Evolutionary conservation across 2,329 filamentous ascomycete genomes (phyloP).

Genomic region (Microdochium nivale): DNA sequence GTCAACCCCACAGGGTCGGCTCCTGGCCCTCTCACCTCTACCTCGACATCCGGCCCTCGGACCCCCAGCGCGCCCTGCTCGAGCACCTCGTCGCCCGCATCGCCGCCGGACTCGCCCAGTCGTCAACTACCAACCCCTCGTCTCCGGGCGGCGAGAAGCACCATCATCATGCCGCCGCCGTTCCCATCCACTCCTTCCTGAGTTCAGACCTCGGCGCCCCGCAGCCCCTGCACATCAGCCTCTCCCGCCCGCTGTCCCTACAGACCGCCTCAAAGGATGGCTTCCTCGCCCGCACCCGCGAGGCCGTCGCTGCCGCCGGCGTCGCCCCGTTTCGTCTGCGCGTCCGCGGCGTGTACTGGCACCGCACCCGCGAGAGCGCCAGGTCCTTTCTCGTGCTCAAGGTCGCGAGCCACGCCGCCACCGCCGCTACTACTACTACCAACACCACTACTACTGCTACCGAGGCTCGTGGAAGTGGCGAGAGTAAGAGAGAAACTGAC

Average conservation of each 20-base stretch:
- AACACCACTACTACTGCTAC: too few species aligned
- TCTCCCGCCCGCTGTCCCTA: constrained; percentile 75
- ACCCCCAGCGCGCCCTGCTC: constrained; percentile 37
- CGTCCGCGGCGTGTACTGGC: constrained; percentile 35
- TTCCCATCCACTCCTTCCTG: constrained; percentile 58
- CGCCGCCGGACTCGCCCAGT: constrained; percentile 17
- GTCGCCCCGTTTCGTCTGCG: constrained; percentile 31
- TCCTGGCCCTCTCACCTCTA: constrained; percentile 94
- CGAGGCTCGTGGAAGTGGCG: constrained; percentile 1
- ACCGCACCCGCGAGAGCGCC: constrained; percentile 46
- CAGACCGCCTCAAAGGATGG: constrained; percentile 59
- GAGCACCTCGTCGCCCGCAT: constrained; percentile 29
- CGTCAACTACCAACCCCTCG: constrained; percentile 2
- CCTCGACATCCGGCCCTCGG: constrained; percentile 62
- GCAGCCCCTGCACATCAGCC: constrained; percentile 79
- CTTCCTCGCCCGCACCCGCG: constrained; percentile 52
- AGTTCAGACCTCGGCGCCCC: constrained; percentile 69
- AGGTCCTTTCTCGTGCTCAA: constrained; percentile 80
- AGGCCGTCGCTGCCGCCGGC: constrained; percentile 27
- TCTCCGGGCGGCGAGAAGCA: neutral
- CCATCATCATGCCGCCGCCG: constrained; percentile 2
- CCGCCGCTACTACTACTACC: constrained; percentile 9
- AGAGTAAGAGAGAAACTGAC: neutral
- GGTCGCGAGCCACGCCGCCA: constrained; percentile 30
- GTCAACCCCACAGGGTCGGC: constrained; percentile 77